Evolutionary conservation across 495 filamentous ascomycete genomes (phyloP), one percentile per base, ranked within the genome.

Genomic region (Penicillium parvum): DNA sequence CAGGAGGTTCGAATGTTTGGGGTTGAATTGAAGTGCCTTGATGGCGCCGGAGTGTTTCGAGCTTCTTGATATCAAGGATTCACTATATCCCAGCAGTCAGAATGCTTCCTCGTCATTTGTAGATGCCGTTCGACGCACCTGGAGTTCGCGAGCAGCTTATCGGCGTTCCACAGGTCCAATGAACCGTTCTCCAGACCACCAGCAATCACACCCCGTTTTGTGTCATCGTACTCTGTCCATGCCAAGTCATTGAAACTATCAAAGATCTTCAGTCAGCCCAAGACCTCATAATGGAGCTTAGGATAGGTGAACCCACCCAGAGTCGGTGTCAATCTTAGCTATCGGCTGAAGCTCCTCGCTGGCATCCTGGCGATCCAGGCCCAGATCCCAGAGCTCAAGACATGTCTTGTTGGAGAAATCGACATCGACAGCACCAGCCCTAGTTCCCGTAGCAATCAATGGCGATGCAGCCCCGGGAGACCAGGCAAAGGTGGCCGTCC

Each of bases 331-430:
- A 55, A 95, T 79, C 62, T 84, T 91, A 34, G 82, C 85, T 57
- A 86, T 70, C 25, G 92, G 88, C 64, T 90, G 83, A 35, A 95
- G 78, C 72, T 98, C 92, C 39, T 83, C 77, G 32, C 81, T 82
- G 54, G 82, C 81, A 45, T 85, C 78, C 30, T 74, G 64, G 62
- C 79, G 81, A 63, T 88, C 84, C 55, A 96, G 69, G 56, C 75
- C 81, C 45, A 97, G 69, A 72, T 97, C 89, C 92, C 92, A 99
- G 32, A 99, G 75, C 73, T 99, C 92, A 28, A 99, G 75, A 67
- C 90, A 88, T 42, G 89, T 96, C 63, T 96, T 90, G 66, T 92
- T 90, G 4, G 92, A 97, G 72, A 99, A 97, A 63, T 96, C 90
- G 53, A 86, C 90, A 67, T 92, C 88, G 12, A 97, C 90, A 48